These are phyloP conservation scores for Colletotrichum musicola DNA, from an alignment of 2,329 filamentous ascomycete species.

Conservation along the genomic window DNA sequence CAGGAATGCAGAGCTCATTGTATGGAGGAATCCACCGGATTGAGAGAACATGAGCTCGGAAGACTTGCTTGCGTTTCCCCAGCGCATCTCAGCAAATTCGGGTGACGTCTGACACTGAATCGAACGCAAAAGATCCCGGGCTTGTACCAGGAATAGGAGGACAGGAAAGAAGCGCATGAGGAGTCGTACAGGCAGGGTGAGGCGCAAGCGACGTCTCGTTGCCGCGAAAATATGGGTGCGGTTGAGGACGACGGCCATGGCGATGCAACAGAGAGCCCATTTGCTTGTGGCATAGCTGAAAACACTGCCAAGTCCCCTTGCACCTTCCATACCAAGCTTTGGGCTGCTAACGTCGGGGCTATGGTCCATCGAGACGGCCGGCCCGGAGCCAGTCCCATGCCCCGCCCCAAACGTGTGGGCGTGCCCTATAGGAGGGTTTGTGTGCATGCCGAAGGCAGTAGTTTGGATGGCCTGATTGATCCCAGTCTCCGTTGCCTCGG, in stretches of 20 bases:
- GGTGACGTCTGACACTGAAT: slow-evolving; percentile 93
- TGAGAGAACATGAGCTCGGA: slow-evolving; percentile 78
- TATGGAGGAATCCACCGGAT: slow-evolving; percentile 77
- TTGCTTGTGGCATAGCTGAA: slow-evolving; percentile 92
- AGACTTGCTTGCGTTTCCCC: slow-evolving; percentile 74
- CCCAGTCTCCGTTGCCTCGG: slow-evolving; percentile 65
- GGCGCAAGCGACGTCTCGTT: slow-evolving; percentile 81
- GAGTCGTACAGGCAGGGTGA: slow-evolving; percentile 80
- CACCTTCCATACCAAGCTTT: slow-evolving; percentile 68
- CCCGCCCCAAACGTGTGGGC: background rate
- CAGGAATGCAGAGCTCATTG: slow-evolving; percentile 77
- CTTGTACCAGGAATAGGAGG: slow-evolving; percentile 76
- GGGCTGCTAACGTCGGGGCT: slow-evolving; percentile 50
- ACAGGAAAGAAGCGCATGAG: slow-evolving; percentile 79
- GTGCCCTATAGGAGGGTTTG: slow-evolving; percentile 16
- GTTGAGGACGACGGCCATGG: slow-evolving; percentile 88
- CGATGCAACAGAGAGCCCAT: slow-evolving; percentile 91
- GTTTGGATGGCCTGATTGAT: slow-evolving; percentile 56
- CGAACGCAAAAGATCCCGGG: slow-evolving; percentile 79
- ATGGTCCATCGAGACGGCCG: slow-evolving; percentile 56
- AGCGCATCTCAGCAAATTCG: slow-evolving; percentile 76
- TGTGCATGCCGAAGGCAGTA: slow-evolving; percentile 48
- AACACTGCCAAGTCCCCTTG: slow-evolving; percentile 83
- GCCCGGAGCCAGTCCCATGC: slow-evolving; percentile 2
- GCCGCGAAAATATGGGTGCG: slow-evolving; percentile 94